Conservation (phyloP, 495 filamentous ascomycete species). For the Xylaria scruposa region DNA sequence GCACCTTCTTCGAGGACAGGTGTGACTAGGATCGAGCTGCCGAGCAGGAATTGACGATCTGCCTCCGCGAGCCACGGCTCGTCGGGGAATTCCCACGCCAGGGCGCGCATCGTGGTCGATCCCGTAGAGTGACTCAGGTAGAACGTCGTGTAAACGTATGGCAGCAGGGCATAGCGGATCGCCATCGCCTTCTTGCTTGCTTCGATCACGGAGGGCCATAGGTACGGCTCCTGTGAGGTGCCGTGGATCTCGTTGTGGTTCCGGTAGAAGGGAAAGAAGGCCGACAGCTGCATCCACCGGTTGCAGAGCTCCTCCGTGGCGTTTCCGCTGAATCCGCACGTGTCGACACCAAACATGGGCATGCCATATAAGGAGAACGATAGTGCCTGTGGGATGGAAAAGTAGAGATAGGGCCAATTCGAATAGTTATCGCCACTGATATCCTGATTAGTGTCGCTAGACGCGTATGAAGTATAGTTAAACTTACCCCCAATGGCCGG, state of each 20-base stretch:
- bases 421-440: slow-evolving; percentile 73
- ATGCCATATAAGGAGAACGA: slow-evolving; percentile 83
- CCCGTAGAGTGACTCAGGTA: slow-evolving; percentile 71
- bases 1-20: slow-evolving; percentile 74
- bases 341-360: slow-evolving; percentile 86
- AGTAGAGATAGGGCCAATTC: slow-evolving; percentile 72
- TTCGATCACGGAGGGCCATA: slow-evolving; percentile 72
- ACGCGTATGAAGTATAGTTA: not conserved
- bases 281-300: slow-evolving; percentile 85
- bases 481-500: slow-evolving; percentile 79
- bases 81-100: slow-evolving; percentile 83
- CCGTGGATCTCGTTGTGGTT: slow-evolving; percentile 77
- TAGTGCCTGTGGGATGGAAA: slow-evolving; percentile 81
- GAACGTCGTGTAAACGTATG: slow-evolving; percentile 85
- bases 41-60: slow-evolving; percentile 81
- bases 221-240: slow-evolving; percentile 75
- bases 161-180: slow-evolving; percentile 75
- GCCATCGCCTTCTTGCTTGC: slow-evolving; percentile 72
- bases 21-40: slow-evolving; percentile 70
- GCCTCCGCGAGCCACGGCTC: slow-evolving; percentile 72
- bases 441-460: slow-evolving; percentile 9
- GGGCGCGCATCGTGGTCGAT: slow-evolving; percentile 78
- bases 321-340: slow-evolving; percentile 81
- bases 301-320: slow-evolving; percentile 77
- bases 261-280: slow-evolving; percentile 89